Evolutionary conservation across 305 asterid species (phyloP).

Genomic region (Fraxinus ornus): DNA sequence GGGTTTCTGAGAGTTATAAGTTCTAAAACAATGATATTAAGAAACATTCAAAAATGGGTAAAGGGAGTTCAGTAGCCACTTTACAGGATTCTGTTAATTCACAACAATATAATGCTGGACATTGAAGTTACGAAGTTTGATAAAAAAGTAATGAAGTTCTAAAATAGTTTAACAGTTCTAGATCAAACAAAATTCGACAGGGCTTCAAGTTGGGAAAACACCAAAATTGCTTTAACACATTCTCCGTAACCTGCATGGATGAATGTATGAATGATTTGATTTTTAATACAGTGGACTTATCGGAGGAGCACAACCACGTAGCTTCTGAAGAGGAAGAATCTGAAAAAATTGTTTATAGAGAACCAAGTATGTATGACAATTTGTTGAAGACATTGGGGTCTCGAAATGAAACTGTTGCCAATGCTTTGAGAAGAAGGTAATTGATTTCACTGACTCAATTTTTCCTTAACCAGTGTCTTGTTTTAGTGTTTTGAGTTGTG

Average conservation of each 20-base stretch:
- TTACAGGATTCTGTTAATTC: background rate
- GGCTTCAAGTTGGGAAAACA: background rate
- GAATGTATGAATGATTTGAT: background rate
- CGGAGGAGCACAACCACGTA: slow-evolving; percentile 34
- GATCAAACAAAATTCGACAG: background rate
- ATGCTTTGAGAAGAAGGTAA: slow-evolving; percentile 54
- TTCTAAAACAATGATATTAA: background rate
- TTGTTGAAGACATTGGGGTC: slow-evolving; percentile 62
- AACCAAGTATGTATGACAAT: slow-evolving; percentile 53
- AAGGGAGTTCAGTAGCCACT: background rate
- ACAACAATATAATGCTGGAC: background rate
- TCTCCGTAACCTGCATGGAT: background rate
- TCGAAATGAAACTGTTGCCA: slow-evolving; percentile 42
- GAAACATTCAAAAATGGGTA: background rate
- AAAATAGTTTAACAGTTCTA: background rate
- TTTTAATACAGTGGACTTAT: slow-evolving; percentile 36
- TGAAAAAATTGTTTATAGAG: slow-evolving; percentile 26
- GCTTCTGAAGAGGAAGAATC: slow-evolving; percentile 40
- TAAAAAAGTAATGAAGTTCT: background rate
- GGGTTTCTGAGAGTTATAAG: background rate
- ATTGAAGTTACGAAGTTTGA: background rate
- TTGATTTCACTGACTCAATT: background rate
- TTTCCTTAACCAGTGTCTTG: background rate
- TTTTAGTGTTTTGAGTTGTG: background rate
- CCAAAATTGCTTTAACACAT: background rate